Evolutionary conservation across 108 stramenopile species (phyloP).

Genomic region (Hondaea fermentalgiana): DNA sequence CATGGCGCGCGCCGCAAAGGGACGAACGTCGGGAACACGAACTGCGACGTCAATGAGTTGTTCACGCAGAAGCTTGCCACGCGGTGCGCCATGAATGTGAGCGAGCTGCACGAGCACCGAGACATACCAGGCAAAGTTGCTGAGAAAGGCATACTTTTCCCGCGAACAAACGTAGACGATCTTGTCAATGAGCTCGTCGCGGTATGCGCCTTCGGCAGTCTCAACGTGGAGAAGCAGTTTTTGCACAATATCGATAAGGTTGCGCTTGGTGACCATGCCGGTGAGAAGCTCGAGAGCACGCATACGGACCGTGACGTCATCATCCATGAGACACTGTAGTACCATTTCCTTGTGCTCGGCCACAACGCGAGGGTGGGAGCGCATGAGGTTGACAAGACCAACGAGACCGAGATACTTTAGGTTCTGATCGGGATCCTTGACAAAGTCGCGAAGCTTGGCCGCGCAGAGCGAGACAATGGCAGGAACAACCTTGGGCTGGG

Average conservation of each 20-base stretch:
- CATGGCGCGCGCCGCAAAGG: constrained; percentile 72
- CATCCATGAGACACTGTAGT: constrained; percentile 82
- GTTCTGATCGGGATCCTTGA: constrained; percentile 93
- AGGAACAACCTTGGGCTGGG: constrained; percentile 73
- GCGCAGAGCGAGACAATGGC: constrained; percentile 78
- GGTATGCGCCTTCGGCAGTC: constrained; percentile 74
- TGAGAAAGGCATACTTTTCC: constrained; percentile 80
- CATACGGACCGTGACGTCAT: constrained; percentile 93
- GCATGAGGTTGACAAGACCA: constrained; percentile 79
- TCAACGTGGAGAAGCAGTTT: constrained; percentile 81
- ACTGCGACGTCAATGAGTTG: constrained; percentile 88
- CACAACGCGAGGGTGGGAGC: constrained; percentile 76
- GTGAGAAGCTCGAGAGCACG: constrained; percentile 82
- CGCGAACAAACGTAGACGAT: constrained; percentile 81
- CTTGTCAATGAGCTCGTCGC: constrained; percentile 80
- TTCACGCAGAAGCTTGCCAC: constrained; percentile 58
- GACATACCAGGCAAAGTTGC: constrained; percentile 89
- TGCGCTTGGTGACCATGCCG: constrained; percentile 85
- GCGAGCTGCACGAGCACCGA: constrained; percentile 74
- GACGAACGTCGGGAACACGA: constrained; percentile 80
- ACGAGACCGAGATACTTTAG: constrained; percentile 96
- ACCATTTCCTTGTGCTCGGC: constrained; percentile 78
- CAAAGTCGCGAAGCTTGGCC: constrained; percentile 72
- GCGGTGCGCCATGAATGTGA: constrained; percentile 64
- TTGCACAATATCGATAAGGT: constrained; percentile 80